These are phyloP conservation scores for Raphanus sativus DNA, from an alignment of 345 rosid species.

Conservation along the genomic window DNA sequence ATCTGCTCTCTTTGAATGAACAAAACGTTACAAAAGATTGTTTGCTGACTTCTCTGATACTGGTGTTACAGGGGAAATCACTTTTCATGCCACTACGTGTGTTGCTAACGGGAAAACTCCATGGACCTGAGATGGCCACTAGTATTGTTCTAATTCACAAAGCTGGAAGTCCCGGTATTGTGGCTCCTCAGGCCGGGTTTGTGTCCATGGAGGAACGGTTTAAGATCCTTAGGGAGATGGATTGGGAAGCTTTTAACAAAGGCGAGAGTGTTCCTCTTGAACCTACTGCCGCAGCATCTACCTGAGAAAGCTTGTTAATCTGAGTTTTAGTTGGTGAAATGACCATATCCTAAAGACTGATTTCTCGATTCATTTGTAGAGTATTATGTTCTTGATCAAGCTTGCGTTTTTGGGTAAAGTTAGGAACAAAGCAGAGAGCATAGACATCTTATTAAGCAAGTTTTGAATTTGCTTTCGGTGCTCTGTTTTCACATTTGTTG, in stretches of 20 bases:
- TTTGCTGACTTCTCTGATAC: not conserved
- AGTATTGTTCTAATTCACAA: slow-evolving; percentile 62
- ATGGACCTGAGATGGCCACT: slow-evolving; percentile 87
- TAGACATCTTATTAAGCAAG: slow-evolving; percentile 21
- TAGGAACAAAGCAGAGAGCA: slow-evolving; percentile 19
- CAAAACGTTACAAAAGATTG: slow-evolving; percentile 19
- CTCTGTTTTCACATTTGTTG: slow-evolving; percentile 2
- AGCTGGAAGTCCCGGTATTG: slow-evolving; percentile 63
- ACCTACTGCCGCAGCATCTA: slow-evolving; percentile 38
- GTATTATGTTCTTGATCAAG: slow-evolving; percentile 8
- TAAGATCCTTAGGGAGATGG: slow-evolving; percentile 55
- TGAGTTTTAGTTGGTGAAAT: slow-evolving; percentile 19
- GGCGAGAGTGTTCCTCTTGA: slow-evolving; percentile 47
- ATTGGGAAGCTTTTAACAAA: slow-evolving; percentile 62
- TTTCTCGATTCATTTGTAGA: slow-evolving; percentile 25
- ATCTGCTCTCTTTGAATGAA: not conserved
- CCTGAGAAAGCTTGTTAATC: slow-evolving; percentile 17
- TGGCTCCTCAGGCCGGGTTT: slow-evolving; percentile 57
- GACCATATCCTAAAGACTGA: slow-evolving; percentile 7
- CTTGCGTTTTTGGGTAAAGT: slow-evolving; percentile 6
- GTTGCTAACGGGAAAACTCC: slow-evolving; percentile 83
- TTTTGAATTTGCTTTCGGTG: slow-evolving; percentile 8
- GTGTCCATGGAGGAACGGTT: slow-evolving; percentile 65
- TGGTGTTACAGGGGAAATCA: slow-evolving; percentile 68
- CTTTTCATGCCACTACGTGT: slow-evolving; percentile 89